phyloP scores from a whole-genome alignment of 1,284 basidiomycete species.

The Ustilago esculenta region DNA sequence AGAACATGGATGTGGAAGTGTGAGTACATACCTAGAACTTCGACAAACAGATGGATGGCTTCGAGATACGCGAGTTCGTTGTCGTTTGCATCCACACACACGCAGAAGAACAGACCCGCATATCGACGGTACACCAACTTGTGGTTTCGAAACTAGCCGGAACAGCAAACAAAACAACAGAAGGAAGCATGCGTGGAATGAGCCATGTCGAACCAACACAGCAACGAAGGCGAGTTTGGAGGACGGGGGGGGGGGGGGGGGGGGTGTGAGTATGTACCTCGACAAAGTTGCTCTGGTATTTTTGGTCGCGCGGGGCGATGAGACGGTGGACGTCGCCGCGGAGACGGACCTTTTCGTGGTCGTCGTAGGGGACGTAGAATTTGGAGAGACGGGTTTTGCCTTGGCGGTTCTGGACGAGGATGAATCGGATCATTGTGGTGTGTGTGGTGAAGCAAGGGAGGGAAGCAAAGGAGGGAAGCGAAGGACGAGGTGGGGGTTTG shows the following conservation, averaged over 20 bases:
- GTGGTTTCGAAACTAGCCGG: slow-evolving; percentile 51
- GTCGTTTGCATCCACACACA: slow-evolving; percentile 96
- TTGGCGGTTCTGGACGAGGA: slow-evolving; percentile 94
- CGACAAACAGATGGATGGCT: slow-evolving; percentile 97
- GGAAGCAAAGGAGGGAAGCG: too few species aligned
- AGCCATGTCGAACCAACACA: too few species aligned
- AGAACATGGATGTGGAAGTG: too few species aligned
- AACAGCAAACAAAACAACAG: too few species aligned
- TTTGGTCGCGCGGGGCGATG: slow-evolving; percentile 96
- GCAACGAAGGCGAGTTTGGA: background rate
- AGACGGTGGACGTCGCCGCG: slow-evolving; percentile 94
- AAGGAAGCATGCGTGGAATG: too few species aligned
- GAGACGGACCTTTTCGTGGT: slow-evolving; percentile 78
- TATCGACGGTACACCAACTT: slow-evolving; percentile 71
- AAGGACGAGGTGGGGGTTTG: too few species aligned
- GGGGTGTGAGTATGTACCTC: slow-evolving; percentile 79
- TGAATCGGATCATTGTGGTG: slow-evolving; percentile 86
- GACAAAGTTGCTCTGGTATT: slow-evolving; percentile 98
- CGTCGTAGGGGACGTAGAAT: slow-evolving; percentile 83
- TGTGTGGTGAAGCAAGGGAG: slow-evolving; percentile 1
- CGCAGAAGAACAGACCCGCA: slow-evolving; percentile 84
- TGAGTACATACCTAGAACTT: slow-evolving; percentile 88
- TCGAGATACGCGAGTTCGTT: slow-evolving; percentile 97
- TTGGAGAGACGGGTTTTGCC: slow-evolving; percentile 96
- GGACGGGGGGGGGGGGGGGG: background rate